These are phyloP conservation scores for Endoconidiophora laricicola DNA, from an alignment of 2,329 filamentous ascomycete species.

Conservation along the genomic window DNA sequence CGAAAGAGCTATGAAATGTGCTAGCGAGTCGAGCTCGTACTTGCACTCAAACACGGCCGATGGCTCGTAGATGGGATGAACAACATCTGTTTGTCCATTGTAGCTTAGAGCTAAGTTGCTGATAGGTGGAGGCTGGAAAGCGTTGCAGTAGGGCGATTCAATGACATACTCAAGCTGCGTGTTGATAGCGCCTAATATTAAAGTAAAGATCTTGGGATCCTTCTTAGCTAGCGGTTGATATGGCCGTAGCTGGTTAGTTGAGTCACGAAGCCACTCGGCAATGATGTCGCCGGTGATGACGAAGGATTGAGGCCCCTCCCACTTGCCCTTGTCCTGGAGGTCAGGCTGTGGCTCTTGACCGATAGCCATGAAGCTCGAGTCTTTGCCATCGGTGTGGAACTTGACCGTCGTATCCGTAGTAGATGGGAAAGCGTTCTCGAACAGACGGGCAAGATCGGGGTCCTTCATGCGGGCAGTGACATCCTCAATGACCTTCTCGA, in stretches of 20 bases:
- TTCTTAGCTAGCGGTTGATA: slow-evolving; percentile 76
- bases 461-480: slow-evolving; percentile 67
- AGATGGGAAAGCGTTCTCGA: slow-evolving; percentile 90
- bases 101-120: slow-evolving; percentile 53
- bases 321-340: slow-evolving; percentile 40
- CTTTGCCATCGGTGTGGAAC: slow-evolving; percentile 57
- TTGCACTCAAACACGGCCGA: slow-evolving; percentile 92
- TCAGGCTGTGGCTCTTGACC: slow-evolving; percentile 18
- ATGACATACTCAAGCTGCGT: slow-evolving; percentile 94
- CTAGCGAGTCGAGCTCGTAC: slow-evolving; percentile 92
- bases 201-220: slow-evolving; percentile 57
- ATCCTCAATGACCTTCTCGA: slow-evolving; percentile 76
- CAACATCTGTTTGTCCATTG: slow-evolving; percentile 68
- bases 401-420: slow-evolving; percentile 79
- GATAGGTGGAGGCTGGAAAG: slow-evolving; percentile 85
- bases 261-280: slow-evolving; percentile 82
- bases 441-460: slow-evolving; percentile 75
- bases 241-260: slow-evolving; percentile 80
- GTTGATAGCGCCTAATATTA: slow-evolving; percentile 87
- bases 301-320: slow-evolving; percentile 79
- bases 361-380: slow-evolving; percentile 21
- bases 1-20: slow-evolving; percentile 69
- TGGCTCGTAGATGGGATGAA: slow-evolving; percentile 77
- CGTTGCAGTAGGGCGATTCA: slow-evolving; percentile 90
- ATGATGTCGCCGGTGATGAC: slow-evolving; percentile 89